phyloP scores from a whole-genome alignment of 805 yeast genomes.

The Candida palmyrensis region DNA sequence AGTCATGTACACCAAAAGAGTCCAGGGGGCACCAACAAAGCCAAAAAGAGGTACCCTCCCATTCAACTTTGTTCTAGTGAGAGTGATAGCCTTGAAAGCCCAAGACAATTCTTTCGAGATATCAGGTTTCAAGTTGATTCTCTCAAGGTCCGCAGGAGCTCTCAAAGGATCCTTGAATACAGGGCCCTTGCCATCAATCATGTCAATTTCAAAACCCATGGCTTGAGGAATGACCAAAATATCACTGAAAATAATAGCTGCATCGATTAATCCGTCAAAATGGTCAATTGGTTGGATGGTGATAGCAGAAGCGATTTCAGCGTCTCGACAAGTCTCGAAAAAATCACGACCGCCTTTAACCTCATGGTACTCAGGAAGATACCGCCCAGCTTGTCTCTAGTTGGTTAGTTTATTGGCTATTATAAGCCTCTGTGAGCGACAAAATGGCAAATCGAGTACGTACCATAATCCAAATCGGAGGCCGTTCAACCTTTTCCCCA shows the following conservation, averaged over 20 bases:
- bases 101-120: conserved; percentile 77
- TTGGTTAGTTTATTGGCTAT: conserved; percentile 6
- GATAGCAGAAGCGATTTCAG: conserved; percentile 88
- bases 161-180: conserved; percentile 86
- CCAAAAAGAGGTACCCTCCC: conserved; percentile 95
- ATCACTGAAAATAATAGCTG: conserved; percentile 95
- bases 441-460: conserved; percentile 12
- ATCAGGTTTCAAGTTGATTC: conserved; percentile 60
- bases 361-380: conserved; percentile 84
- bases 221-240: conserved; percentile 97
- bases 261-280: conserved; percentile 85
- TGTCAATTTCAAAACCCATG: conserved; percentile 91
- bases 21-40: conserved; percentile 98
- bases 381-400: conserved; percentile 94
- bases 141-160: conserved; percentile 58
- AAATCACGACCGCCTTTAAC: conserved; percentile 84
- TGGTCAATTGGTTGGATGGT: conserved; percentile 95
- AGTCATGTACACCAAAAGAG: conserved; percentile 91
- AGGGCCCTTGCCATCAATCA: conserved; percentile 95
- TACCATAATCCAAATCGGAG: conserved; percentile 96
- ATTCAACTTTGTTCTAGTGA: conserved; percentile 77
- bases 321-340: conserved; percentile 91
- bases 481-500: conserved; percentile 89
- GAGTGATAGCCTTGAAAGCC: conserved; percentile 91
- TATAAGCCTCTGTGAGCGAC: conserved; percentile 5